Evolutionary conservation across 345 rosid genomes (phyloP), one percentile per base, ranked within the genome.

Genomic region (Brassica juncea): DNA sequence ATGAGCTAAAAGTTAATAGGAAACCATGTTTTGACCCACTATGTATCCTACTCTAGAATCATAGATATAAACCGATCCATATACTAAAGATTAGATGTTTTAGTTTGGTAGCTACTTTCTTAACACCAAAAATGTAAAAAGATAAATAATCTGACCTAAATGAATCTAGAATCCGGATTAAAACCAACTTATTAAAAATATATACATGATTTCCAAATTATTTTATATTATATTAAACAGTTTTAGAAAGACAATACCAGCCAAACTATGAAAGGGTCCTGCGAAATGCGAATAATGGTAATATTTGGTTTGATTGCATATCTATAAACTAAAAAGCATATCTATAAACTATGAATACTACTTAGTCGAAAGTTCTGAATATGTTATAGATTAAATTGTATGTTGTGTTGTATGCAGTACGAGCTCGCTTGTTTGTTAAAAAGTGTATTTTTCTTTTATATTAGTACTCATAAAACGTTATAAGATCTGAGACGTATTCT

Each of bases 281-380:
- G 63, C 7, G 31, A 9, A 59, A 59, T 44, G 25, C 23, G 7
- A 28, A 44, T 27, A 44, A 2, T 23, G 25, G 25, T n/a, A 68
- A 19, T 42, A 7, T 47, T 68, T 27, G 35, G 28, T 35, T 44
- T 42, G 55, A 23, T 42, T 28, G 30, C 47, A 39, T n/a, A 67
- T 21, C 55, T 23, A 67, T 39, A 39, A 23, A 39, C 34, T 52
- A 52, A 47, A 47, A 47, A 47, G 15, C 16, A 47, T 47, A 47
- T 47, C 55, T 47, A 47, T 14, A 47, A 47, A 14, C 55, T 66
- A 39, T 6, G 32, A 5, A 39, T 39, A 39, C 71, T 19, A 23
- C 32, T 39, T 67, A 42, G 57, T 67, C 16, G 34, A 68, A 68
- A 68, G 21, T 35, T 68, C 71, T 44, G n/a, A 44, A 68, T 44